phyloP scores from a whole-genome alignment of 371 early-diverging fungal species.

The Coemansia sp. region DNA sequence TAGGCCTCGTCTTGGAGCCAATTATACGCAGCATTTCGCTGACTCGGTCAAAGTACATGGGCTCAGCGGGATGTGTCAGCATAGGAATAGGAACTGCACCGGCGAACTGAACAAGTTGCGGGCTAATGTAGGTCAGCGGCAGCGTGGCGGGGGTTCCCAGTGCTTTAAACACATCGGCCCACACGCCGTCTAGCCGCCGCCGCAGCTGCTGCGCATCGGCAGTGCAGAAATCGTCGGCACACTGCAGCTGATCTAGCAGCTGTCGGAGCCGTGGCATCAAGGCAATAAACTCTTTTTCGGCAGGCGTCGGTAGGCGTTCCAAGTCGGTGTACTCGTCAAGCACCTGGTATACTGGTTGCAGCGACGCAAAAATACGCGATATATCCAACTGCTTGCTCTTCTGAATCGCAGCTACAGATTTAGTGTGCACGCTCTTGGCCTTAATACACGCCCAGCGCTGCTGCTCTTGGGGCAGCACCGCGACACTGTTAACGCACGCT shows the following conservation, averaged over 20 bases:
- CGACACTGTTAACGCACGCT: slow-evolving; percentile 1
- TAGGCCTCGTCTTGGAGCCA: slow-evolving; percentile 43
- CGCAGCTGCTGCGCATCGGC: not conserved
- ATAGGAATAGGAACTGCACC: slow-evolving; percentile 39
- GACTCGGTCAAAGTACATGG: slow-evolving; percentile 20
- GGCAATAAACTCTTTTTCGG: slow-evolving; percentile 18
- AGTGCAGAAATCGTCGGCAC: not conserved
- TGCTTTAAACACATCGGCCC: slow-evolving; percentile 21
- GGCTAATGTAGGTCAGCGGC: slow-evolving; percentile 11
- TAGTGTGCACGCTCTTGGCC: slow-evolving; percentile 23
- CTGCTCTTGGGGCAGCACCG: slow-evolving; percentile 32
- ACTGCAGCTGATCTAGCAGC: slow-evolving; percentile 16
- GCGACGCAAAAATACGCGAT: not conserved
- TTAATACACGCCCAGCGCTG: slow-evolving; percentile 23
- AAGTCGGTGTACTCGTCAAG: slow-evolving; percentile 11
- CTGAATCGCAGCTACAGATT: not conserved
- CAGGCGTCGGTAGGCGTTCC: slow-evolving; percentile 5
- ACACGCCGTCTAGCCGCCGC: slow-evolving; percentile 11
- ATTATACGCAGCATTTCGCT: slow-evolving; percentile 21
- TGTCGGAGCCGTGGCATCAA: slow-evolving; percentile 9
- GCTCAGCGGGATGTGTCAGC: slow-evolving; percentile 28
- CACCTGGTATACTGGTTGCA: slow-evolving; percentile 9
- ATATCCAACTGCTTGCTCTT: not conserved
- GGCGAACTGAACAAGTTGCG: slow-evolving; percentile 14
- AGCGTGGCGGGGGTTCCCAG: slow-evolving; percentile 11